These are phyloP conservation scores for Aspergillus aculeatinus DNA, from an alignment of 2,329 filamentous ascomycete genomes.

Conservation along the genomic window DNA sequence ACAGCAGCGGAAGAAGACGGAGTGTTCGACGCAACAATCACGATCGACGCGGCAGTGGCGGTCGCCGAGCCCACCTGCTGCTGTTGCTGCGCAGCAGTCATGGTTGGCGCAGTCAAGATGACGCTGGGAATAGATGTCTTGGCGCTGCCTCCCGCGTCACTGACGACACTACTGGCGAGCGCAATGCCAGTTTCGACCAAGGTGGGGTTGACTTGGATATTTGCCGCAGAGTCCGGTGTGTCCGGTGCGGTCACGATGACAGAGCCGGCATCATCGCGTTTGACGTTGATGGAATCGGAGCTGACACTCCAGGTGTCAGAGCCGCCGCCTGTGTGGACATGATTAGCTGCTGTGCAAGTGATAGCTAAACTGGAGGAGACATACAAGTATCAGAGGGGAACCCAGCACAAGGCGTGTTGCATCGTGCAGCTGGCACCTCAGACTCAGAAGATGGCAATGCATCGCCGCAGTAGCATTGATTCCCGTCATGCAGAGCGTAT, in stretches of 20 bases:
- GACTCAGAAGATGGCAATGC: conserved; percentile 15
- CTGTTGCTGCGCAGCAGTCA: not conserved
- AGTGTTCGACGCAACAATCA: not conserved
- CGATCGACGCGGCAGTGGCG: not conserved
- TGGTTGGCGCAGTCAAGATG: not conserved
- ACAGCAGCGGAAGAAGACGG: not conserved
- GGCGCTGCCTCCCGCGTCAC: not conserved
- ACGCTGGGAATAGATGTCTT: not conserved
- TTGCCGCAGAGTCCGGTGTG: conserved; percentile 19
- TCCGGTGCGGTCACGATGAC: conserved; percentile 9
- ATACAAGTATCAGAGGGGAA: conserved; percentile 23
- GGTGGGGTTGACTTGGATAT: conserved; percentile 15
- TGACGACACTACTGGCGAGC: not conserved
- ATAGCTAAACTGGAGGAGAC: not conserved
- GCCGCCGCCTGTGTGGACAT: conserved; percentile 8
- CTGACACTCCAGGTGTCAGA: conserved; percentile 16
- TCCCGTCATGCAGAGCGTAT: conserved; percentile 19
- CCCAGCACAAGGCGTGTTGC: conserved; percentile 22
- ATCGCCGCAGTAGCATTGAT: conserved; percentile 25
- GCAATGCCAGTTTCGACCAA: conserved; percentile 16
- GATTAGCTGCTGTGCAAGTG: not conserved
- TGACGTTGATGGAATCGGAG: not conserved
- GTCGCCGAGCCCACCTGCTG: not conserved
- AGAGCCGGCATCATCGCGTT: conserved; percentile 1
- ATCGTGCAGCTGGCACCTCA: conserved; percentile 22